A percentile compares a stretch with the other conserved stretches of the same genome.
These are phyloP conservation scores for Chaetomiaceae sp. DNA, from an alignment of 2,329 filamentous ascomycete genomes.

Conservation along the genomic window DNA sequence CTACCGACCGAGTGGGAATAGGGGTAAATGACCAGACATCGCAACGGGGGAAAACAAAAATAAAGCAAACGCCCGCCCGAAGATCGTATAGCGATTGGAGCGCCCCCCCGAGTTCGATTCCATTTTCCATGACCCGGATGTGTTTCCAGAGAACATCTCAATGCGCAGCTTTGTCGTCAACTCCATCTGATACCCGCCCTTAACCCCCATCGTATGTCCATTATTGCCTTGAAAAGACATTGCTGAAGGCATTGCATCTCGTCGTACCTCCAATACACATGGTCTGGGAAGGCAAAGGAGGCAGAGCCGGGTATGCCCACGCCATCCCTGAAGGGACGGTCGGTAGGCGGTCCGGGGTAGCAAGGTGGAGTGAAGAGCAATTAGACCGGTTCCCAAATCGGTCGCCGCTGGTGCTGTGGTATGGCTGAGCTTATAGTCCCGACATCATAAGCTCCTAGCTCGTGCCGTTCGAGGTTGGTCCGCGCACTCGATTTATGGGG, in stretches of 20 bases:
- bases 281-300: not conserved
- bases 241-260: not conserved
- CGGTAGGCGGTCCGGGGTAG: not conserved
- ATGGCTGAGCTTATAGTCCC: not conserved
- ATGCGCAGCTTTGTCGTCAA: not conserved
- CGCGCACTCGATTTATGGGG: conserved; percentile 15
- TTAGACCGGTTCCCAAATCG: not conserved
- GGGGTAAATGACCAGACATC: conserved; percentile 9
- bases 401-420: not conserved
- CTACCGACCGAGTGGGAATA: conserved; percentile 17
- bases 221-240: not conserved
- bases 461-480: conserved; percentile 18
- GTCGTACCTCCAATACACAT: no score
- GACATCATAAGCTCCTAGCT: conserved; percentile 13
- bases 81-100: conserved; percentile 1
- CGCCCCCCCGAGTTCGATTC: not conserved
- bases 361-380: not conserved
- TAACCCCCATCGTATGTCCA: not conserved
- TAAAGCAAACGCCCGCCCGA: conserved; percentile 3
- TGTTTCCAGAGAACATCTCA: not conserved
- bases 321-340: not conserved
- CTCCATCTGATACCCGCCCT: not conserved
- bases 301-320: not conserved
- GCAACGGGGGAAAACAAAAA: not conserved
- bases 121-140: not conserved